Percentiles rank a stretch among this genome's conserved stretches.
phyloP scores from a whole-genome alignment of 495 filamentous ascomycete genomes.

The Delitschia confertaspora region DNA sequence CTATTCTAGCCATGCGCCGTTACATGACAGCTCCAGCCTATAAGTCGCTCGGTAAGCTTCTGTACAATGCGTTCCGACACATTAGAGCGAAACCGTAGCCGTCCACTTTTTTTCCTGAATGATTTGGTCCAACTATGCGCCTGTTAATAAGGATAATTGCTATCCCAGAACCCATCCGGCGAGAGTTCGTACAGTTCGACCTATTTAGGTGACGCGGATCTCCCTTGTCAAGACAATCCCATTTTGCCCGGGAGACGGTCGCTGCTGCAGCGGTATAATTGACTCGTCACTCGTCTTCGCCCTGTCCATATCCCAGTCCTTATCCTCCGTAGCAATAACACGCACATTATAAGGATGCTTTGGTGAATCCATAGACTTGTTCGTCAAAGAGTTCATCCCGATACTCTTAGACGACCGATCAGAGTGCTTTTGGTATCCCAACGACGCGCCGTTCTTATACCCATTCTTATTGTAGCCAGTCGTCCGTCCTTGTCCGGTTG shows the following conservation, averaged over 20 bases:
- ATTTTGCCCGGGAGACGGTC: constrained; percentile 3
- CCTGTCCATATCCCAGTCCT: constrained; percentile 20
- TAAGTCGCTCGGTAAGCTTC: no score
- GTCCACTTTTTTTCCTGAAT: no score
- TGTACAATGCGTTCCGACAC: no score
- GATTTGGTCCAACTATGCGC: no score
- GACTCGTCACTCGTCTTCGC: constrained; percentile 15
- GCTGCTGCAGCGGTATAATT: constrained; percentile 16
- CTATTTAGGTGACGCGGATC: constrained; percentile 14
- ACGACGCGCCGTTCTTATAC: constrained; percentile 3
- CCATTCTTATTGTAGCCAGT: constrained; percentile 9
- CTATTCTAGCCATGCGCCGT: no score
- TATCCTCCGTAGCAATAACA: constrained; percentile 8
- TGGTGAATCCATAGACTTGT: constrained; percentile 1
- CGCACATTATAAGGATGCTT: constrained; percentile 18
- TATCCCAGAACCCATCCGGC: no score
- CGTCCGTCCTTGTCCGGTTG: constrained; percentile 13
- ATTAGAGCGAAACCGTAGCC: no score
- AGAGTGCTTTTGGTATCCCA: constrained; percentile 23
- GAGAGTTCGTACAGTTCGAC: no score
- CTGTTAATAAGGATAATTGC: no score
- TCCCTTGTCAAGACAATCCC: constrained; percentile 26
- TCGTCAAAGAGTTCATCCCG: constrained; percentile 11
- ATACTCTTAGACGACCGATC: constrained; percentile 15
- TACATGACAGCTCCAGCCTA: no score